Evolutionary conservation across 768 basidiomycete genomes (phyloP).

Genomic region (Auricularia sp.): DNA sequence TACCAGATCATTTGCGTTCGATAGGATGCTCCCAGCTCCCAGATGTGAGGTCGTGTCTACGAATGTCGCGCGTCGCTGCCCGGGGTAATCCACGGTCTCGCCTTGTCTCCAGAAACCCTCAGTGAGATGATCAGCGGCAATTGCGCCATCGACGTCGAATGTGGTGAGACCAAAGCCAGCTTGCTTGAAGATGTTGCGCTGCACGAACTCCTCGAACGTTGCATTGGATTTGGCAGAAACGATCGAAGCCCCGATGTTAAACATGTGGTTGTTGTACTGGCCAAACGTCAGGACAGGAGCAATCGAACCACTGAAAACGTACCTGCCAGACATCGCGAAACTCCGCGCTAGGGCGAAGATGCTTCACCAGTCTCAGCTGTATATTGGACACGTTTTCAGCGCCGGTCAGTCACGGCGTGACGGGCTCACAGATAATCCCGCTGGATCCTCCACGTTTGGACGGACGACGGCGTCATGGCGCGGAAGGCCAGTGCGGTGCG

Average conservation of each 20-base stretch:
- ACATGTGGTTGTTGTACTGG: conserved; percentile 1
- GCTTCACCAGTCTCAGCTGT: not conserved
- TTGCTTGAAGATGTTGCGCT: not conserved
- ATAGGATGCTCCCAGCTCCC: not conserved
- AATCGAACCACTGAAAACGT: no score
- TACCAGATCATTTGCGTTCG: not conserved
- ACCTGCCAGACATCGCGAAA: not conserved
- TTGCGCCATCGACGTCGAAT: not conserved
- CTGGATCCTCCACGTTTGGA: not conserved
- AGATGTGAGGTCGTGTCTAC: not conserved
- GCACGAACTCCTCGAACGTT: not conserved
- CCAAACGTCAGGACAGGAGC: not conserved
- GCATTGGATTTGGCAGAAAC: not conserved
- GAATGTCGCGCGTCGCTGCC: not conserved
- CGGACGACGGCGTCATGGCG: not conserved
- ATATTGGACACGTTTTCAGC: not conserved
- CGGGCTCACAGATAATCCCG: not conserved
- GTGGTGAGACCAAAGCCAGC: not conserved
- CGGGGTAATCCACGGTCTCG: not conserved
- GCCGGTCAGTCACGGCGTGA: not conserved
- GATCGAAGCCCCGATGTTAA: not conserved
- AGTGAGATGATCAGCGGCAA: not conserved
- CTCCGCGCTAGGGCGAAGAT: not conserved
- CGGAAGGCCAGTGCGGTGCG: not conserved
- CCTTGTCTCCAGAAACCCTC: not conserved